Base-by-base conservation (phyloP, 164 flowering plant species). In the Sedum album region DNA sequence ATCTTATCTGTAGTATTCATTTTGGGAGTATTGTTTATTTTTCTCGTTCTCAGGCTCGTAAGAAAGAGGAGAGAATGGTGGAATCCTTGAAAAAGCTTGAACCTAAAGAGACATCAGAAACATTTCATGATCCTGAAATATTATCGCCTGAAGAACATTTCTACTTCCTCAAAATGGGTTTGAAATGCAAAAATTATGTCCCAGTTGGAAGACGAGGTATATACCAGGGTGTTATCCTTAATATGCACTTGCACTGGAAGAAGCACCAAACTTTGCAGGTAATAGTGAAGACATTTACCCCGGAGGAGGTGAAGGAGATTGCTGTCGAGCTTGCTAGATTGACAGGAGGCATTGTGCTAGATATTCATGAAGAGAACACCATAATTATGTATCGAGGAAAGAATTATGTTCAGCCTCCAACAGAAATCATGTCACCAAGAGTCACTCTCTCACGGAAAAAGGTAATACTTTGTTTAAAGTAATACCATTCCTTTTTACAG, bases 241-340 rank as follows among this genome's bases (percentile, higher is more conserved):
- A 95, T 79, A 95, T 95, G 97, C 97, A 95, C 73, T 77, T 95
- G 76, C 99, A 95, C 66, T 95, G 97, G 99, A 95, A 95, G 81
- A 95, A 90, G 71, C 99, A 95, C 80, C 91, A 95, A 67, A 92
- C 97, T 23, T 57, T 95, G 69, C 68, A 90, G 76, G 96, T 95
- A 33, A 63, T 88, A 2, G 91, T 92, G 44, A 95, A 92, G 80
- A 90, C 97, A 33, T 95, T 90, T 75, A 68, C 94, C 2, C 82
- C 94, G 0, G 96, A 87, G 41, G 97, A 90, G 74, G 99, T 95
- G 51, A 88, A 84, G 78, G 94, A 90, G 73, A 87, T 95, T 66
- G 97, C 97, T 51, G 82, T 72, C 26, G 97, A 90, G 81, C 81
- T 95, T 31, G 96, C 99, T 17, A 82, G 93, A 76, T 80, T 95